A percentile compares a stretch with the other conserved stretches of the same genome.
Evolutionary conservation across 352 stramenopile species (phyloP).

Genomic region (Ochromonadaceae sp.): DNA sequence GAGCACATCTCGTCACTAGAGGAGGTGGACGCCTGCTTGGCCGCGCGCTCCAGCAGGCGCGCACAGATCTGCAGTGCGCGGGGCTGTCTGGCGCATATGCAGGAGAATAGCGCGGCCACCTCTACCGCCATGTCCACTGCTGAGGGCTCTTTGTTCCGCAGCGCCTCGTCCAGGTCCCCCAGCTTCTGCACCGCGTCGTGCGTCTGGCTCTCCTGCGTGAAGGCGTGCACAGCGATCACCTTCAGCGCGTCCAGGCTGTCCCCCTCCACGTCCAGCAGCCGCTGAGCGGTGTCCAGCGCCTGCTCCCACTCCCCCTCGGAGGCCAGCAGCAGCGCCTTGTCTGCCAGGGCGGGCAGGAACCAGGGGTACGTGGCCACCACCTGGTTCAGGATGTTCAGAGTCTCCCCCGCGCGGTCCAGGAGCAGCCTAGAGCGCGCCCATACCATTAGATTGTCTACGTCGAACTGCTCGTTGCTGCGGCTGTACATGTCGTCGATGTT

Average conservation of each 20-base stretch:
- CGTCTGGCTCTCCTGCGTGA: constrained; percentile 1
- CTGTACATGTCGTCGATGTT: not conserved
- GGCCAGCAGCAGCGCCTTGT: constrained; percentile 27
- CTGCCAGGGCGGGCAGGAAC: constrained; percentile 23
- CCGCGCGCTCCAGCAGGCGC: constrained; percentile 20
- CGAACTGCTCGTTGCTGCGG: not conserved
- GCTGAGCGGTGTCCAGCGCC: constrained; percentile 25
- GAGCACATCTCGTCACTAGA: constrained; percentile 37
- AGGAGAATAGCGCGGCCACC: constrained; percentile 15
- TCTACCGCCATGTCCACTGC: constrained; percentile 21
- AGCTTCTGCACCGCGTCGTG: constrained; percentile 19
- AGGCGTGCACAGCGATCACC: constrained; percentile 14
- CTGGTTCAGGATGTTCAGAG: constrained; percentile 4
- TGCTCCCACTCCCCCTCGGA: constrained; percentile 26
- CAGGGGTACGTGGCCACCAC: constrained; percentile 19
- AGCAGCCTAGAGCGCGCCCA: not conserved
- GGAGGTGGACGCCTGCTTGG: not conserved
- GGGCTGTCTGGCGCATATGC: constrained; percentile 17
- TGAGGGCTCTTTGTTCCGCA: constrained; percentile 22
- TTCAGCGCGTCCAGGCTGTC: constrained; percentile 19
- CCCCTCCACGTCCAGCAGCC: constrained; percentile 18
- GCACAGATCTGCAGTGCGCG: constrained; percentile 21
- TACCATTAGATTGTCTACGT: not conserved
- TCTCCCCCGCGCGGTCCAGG: not conserved
- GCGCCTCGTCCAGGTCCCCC: constrained; percentile 10